These are phyloP conservation scores for Taxawa tesnikishii DNA, from an alignment of 2,329 filamentous ascomycete genomes.

Conservation along the genomic window DNA sequence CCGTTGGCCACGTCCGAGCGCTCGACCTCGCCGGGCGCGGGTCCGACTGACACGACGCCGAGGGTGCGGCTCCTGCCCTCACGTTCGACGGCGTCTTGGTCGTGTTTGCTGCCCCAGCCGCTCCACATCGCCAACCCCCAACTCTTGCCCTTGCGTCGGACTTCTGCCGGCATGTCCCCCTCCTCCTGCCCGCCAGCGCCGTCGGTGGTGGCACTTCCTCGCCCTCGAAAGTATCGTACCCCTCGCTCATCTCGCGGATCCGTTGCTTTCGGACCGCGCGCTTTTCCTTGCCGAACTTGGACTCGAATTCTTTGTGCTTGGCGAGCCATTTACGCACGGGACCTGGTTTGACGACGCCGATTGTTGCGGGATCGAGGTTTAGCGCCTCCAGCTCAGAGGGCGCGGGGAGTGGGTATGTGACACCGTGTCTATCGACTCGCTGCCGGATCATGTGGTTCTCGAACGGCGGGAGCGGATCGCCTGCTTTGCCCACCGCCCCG, in stretches of 20 bases:
- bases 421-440: conserved; percentile 66
- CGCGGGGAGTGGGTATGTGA: conserved; percentile 54
- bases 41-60: neutral
- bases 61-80: conserved; percentile 37
- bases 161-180: conserved; percentile 35
- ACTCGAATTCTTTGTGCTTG: conserved; percentile 61
- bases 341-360: conserved; percentile 69
- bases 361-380: conserved; percentile 47
- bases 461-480: conserved; percentile 71
- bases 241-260: conserved; percentile 57
- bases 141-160: conserved; percentile 31
- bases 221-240: conserved; percentile 56
- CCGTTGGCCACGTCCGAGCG: too few species aligned
- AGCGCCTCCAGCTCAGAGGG: conserved; percentile 54
- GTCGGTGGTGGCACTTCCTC: conserved; percentile 74
- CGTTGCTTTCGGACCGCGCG: conserved; percentile 61
- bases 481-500: conserved; percentile 64
- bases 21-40: too few species aligned
- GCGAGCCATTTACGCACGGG: conserved; percentile 76
- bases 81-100: conserved; percentile 58
- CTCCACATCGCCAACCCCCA: conserved; percentile 75
- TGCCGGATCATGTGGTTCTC: conserved; percentile 85
- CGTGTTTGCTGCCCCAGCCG: conserved; percentile 79
- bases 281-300: conserved; percentile 56
- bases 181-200: conserved; percentile 62